Conservation (phyloP, 148 eudicot species). For the Selenicereus undatus region DNA sequence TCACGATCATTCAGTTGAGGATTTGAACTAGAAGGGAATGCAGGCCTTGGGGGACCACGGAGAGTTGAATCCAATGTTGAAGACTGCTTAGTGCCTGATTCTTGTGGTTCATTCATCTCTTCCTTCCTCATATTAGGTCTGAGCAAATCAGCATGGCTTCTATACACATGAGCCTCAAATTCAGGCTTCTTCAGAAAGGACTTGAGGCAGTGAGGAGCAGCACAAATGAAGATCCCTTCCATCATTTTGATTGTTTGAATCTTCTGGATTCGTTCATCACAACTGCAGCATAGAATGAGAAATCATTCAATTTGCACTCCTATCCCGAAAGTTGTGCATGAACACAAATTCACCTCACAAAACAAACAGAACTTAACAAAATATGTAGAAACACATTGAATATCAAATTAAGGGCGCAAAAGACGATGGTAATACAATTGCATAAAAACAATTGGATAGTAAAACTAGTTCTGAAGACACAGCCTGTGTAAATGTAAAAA, state of each 20-base stretch:
- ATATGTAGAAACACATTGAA: neutral
- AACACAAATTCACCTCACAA: slow-evolving; percentile 6
- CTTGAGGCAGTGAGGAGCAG: slow-evolving; percentile 93
- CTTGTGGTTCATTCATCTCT: slow-evolving; percentile 58
- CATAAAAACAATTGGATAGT: neutral
- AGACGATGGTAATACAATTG: neutral
- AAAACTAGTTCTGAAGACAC: neutral
- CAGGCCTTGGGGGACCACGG: slow-evolving; percentile 55
- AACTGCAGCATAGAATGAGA: slow-evolving; percentile 39
- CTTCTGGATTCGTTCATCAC: slow-evolving; percentile 90
- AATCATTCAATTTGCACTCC: neutral
- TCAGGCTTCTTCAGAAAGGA: slow-evolving; percentile 75
- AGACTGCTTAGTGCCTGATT: slow-evolving; percentile 44
- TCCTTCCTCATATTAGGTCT: slow-evolving; percentile 48
- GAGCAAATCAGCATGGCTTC: slow-evolving; percentile 60
- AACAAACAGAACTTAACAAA: neutral
- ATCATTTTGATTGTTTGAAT: slow-evolving; percentile 87
- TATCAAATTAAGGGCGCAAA: neutral
- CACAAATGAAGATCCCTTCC: slow-evolving; percentile 88
- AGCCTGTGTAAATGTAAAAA: neutral
- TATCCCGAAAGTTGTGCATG: neutral
- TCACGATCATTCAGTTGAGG: slow-evolving; percentile 52
- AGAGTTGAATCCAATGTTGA: slow-evolving; percentile 65
- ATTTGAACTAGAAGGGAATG: slow-evolving; percentile 44
- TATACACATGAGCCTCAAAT: slow-evolving; percentile 66